Conservation (phyloP, 805 yeast species). For the Spathaspora sp. region DNA sequence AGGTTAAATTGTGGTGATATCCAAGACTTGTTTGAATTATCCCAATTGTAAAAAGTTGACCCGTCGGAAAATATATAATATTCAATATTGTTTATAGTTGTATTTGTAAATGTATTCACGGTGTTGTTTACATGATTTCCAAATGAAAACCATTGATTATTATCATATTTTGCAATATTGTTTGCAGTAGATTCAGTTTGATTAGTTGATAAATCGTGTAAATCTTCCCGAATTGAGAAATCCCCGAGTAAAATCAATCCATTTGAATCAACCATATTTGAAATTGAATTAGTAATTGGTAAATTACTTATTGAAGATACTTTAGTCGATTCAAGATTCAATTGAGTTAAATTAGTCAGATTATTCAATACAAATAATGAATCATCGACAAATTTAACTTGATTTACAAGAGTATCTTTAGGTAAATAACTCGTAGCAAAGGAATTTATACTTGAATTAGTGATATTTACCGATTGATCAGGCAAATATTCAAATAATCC, state of each 20-base stretch:
- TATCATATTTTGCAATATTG: conserved; percentile 34
- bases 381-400: conserved; percentile 25
- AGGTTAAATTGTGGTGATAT: conserved; percentile 30
- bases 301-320: background rate
- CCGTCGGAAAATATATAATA: conserved; percentile 38
- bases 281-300: conserved; percentile 20
- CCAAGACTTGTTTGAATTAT: conserved; percentile 34
- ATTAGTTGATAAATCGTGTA: conserved; percentile 26
- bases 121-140: conserved; percentile 29
- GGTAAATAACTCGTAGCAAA: conserved; percentile 26
- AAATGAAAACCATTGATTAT: conserved; percentile 42
- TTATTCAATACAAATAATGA: conserved; percentile 46
- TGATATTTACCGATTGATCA: conserved; percentile 12
- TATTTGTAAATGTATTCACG: conserved; percentile 22
- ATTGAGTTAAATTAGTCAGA: conserved; percentile 25
- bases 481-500: conserved; percentile 83
- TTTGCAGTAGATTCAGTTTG: conserved; percentile 19
- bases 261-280: conserved; percentile 17
- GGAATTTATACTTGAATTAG: conserved; percentile 33
- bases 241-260: conserved; percentile 28
- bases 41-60: conserved; percentile 35
- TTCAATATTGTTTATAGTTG: conserved; percentile 36
- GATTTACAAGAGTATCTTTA: conserved; percentile 30
- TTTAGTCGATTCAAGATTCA: conserved; percentile 17
- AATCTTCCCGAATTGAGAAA: conserved; percentile 27